Base-by-base conservation (phyloP, 1,284 basidiomycete genomes). In the Cutaneotrichosporon cutaneum region DNA sequence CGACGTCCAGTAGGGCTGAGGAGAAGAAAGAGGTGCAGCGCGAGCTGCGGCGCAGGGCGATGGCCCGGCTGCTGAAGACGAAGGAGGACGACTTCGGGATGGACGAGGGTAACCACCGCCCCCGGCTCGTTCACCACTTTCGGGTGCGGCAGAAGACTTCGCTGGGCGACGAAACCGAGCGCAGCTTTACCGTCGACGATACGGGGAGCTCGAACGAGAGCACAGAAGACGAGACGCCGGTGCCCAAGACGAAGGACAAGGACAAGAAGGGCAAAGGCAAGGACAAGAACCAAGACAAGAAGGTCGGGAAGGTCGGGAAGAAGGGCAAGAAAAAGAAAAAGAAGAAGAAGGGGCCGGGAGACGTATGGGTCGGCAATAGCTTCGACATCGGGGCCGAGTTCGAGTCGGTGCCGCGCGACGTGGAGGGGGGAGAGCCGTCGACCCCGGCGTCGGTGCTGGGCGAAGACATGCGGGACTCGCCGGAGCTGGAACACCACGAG, bases 351-450 rank as follows among this genome's bases (percentile, higher is more conserved):
- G 57, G 57, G 42, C 24, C 26, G 24, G 18, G 27, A 9, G 69
- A 70, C 42, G 62, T 55, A 63, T 77, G 76, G 76, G 57, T 73
- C 42, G 76, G 76, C 27, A 71, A 74, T 54, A 75, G 74, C 30
- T 78, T 78, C 58, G 74, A 77, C 59, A 75, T 78, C 45, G 76
- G 42, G n/a, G 42, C n/a, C 42, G 42, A 45, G 18, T n/a, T 24
- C 2, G 44, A 24, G 3, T 45, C 44, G n/a, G 18, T 22, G 18
- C 21, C n/a, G 10, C 2, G 11, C 22, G 22, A 24, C 1, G 24
- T 26, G 21, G 22, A 16, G 14, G 47, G 50, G 16, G 27, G 9
- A 24, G n/a, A 3, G 32, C 51, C 30, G 14, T 18, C 7, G 47
- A 21, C 10, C 35, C 27, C 42, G 39, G 30, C 2, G 16, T 36